phyloP scores from a whole-genome alignment of 805 yeast species.

The Pichia ethanolica region DNA sequence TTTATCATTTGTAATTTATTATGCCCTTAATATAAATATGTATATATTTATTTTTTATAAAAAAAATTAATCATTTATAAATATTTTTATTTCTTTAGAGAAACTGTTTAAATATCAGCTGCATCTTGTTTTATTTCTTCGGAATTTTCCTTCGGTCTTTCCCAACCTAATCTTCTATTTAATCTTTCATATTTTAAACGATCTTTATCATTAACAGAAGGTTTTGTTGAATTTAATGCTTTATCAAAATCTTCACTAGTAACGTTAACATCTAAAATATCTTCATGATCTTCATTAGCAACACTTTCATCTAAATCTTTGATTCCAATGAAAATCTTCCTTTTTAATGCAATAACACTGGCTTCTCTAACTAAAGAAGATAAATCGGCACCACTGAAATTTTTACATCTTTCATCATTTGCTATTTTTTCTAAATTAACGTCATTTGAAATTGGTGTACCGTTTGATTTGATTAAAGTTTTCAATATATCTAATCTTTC shows the following conservation, averaged over 20 bases:
- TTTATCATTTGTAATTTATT: too few species aligned
- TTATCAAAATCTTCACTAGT: conserved; percentile 55
- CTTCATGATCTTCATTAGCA: conserved; percentile 17
- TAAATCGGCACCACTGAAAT: conserved; percentile 94
- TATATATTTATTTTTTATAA: too few species aligned
- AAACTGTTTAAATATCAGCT: neutral
- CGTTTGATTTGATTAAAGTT: conserved; percentile 63
- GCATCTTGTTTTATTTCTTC: conserved; percentile 4
- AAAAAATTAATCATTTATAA: too few species aligned
- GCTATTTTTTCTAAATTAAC: conserved; percentile 63
- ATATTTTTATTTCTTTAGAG: neutral
- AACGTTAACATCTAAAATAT: conserved; percentile 38
- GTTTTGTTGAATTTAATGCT: conserved; percentile 73
- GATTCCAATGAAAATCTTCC: conserved; percentile 52
- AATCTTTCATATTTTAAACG: conserved; percentile 67
- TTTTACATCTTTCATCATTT: conserved; percentile 70
- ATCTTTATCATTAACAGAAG: conserved; percentile 86
- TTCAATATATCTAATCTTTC: conserved; percentile 79
- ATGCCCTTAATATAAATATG: too few species aligned
- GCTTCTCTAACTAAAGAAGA: conserved; percentile 91
- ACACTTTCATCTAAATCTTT: conserved; percentile 38
- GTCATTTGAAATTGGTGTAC: conserved; percentile 61
- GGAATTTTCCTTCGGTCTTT: conserved; percentile 20
- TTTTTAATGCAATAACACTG: conserved; percentile 79
- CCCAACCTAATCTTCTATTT: conserved; percentile 73